These are phyloP conservation scores for Nicotiana sylvestris DNA, from an alignment of 257 asterid genomes.

Conservation along the genomic window DNA sequence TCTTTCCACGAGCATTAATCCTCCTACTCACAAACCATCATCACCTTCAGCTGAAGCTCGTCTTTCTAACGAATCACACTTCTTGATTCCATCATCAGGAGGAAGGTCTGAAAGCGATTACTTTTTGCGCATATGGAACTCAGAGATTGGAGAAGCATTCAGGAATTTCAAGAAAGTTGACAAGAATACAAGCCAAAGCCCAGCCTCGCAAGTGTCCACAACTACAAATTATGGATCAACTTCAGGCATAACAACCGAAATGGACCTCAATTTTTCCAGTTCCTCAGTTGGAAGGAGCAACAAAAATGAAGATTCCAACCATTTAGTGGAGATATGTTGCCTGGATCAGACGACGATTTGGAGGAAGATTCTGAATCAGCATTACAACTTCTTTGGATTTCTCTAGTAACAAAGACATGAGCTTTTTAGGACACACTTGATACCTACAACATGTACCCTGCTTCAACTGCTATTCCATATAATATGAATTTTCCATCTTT, in stretches of 20 bases:
- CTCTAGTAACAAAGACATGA: constrained; percentile 68
- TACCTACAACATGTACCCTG: constrained; percentile 28
- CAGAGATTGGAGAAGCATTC: constrained; percentile 71
- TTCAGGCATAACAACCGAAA: constrained; percentile 39
- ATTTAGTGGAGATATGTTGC: constrained; percentile 17
- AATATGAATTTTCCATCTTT: constrained; percentile 11
- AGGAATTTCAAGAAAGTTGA: constrained; percentile 32
- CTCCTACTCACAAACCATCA: constrained; percentile 66
- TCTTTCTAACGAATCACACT: constrained; percentile 53
- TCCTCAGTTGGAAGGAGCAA: constrained; percentile 18
- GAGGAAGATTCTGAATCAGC: constrained; percentile 81
- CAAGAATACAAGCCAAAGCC: background rate
- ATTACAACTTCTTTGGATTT: constrained; percentile 65
- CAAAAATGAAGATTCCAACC: constrained; percentile 21
- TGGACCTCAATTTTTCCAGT: constrained; percentile 14
- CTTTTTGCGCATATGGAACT: constrained; percentile 73
- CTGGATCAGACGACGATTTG: constrained; percentile 32
- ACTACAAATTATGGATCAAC: constrained; percentile 39
- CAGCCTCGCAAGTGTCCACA: constrained; percentile 21
- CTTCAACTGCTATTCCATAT: constrained; percentile 13
- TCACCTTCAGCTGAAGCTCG: constrained; percentile 82
- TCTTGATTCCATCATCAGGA: constrained; percentile 24
- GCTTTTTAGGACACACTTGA: constrained; percentile 54
- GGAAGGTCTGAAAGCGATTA: constrained; percentile 34
- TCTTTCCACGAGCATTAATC: constrained; percentile 53